phyloP scores from a whole-genome alignment of 352 stramenopile species.

The Pseudoperonospora humuli region DNA sequence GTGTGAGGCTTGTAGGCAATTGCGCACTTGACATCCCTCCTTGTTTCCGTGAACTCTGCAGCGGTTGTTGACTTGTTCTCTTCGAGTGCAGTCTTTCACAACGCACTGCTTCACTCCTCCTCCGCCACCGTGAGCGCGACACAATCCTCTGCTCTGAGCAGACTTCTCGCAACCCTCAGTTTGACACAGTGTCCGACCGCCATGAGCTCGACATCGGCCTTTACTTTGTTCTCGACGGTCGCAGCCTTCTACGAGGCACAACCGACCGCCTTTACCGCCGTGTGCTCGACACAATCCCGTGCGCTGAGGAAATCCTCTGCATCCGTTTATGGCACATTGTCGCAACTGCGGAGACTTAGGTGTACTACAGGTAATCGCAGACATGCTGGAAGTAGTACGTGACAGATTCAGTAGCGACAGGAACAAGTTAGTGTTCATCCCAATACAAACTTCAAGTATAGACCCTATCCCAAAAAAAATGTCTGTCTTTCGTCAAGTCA shows the following conservation, averaged over 20 bases:
- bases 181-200: slow-evolving; percentile 22
- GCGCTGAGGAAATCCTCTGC: slow-evolving; percentile 7
- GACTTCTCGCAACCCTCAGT: slow-evolving; percentile 36
- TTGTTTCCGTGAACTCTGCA: slow-evolving; percentile 57
- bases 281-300: slow-evolving; percentile 11
- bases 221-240: slow-evolving; percentile 10
- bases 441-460: slow-evolving; percentile 3
- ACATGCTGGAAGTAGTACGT: neutral
- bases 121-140: slow-evolving; percentile 42
- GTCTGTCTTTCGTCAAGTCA: slow-evolving; percentile 1
- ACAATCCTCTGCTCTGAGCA: slow-evolving; percentile 41
- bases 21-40: slow-evolving; percentile 30
- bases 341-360: slow-evolving; percentile 2
- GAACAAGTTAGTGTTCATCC: slow-evolving; percentile 1
- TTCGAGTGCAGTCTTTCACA: slow-evolving; percentile 5
- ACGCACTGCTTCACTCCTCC: slow-evolving; percentile 26
- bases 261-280: slow-evolving; percentile 6
- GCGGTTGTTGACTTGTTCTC: slow-evolving; percentile 26
- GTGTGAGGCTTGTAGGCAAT: slow-evolving; percentile 19
- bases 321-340: slow-evolving; percentile 7
- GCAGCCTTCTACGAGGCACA: slow-evolving; percentile 11
- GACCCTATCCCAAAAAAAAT: neutral
- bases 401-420: neutral
- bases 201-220: slow-evolving; percentile 11
- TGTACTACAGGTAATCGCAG: neutral